Conservation (phyloP, 108 stramenopile genomes). For the Skeletonema marinoi region DNA sequence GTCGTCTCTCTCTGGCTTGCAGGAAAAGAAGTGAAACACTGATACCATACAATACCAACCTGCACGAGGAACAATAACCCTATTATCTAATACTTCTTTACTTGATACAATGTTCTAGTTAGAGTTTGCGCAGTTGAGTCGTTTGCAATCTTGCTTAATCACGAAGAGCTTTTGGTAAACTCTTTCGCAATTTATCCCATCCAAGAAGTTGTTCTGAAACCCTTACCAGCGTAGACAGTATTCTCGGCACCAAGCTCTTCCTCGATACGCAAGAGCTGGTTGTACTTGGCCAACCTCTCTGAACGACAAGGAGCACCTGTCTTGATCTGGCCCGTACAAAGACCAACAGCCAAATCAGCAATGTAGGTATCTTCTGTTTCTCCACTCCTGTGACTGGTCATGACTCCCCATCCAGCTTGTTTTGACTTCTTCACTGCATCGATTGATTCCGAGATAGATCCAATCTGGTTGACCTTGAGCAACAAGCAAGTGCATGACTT, state of each 20-base stretch:
- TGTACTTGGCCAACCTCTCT: constrained; percentile 96
- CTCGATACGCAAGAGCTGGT: constrained; percentile 96
- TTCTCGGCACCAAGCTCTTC: constrained; percentile 93
- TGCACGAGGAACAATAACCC: no score
- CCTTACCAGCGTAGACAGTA: constrained; percentile 75
- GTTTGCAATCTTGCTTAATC: background rate
- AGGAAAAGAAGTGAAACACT: no score
- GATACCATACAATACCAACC: no score
- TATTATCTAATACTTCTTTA: background rate
- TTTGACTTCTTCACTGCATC: constrained; percentile 97
- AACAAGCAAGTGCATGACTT: constrained; percentile 96
- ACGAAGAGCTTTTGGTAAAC: background rate
- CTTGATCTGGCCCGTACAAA: constrained; percentile 99
- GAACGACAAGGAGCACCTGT: constrained; percentile 99
- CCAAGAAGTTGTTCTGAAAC: constrained; percentile 83
- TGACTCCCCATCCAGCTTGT: constrained; percentile 98
- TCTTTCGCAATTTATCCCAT: constrained; percentile 55
- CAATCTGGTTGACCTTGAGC: constrained; percentile 99
- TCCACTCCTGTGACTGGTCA: constrained; percentile 97
- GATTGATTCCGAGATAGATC: constrained; percentile 97
- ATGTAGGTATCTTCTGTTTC: constrained; percentile 99
- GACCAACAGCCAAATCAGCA: constrained; percentile 97
- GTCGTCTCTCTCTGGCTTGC: no score
- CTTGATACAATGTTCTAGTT: background rate
- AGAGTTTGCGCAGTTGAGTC: background rate